Evolutionary conservation across 768 basidiomycete genomes (phyloP).

Genomic region (Gloeostereum incarnatum): DNA sequence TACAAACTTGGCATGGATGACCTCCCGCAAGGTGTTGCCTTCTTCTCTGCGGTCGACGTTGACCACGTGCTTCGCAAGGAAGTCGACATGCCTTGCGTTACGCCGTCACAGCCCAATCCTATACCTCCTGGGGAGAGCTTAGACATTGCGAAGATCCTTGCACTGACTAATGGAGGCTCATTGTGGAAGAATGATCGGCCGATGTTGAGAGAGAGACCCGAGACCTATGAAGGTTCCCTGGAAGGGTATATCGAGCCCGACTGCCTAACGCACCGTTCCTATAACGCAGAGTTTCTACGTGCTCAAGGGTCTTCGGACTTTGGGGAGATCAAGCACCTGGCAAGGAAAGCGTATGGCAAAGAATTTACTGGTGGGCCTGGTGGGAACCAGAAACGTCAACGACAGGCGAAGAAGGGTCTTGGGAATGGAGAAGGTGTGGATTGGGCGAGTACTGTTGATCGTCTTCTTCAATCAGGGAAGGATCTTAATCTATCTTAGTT

Average conservation of each 20-base stretch:
- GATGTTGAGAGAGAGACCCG: constrained; percentile 30
- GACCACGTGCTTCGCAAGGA: constrained; percentile 91
- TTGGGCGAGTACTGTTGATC: constrained; percentile 9
- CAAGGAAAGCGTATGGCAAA: constrained; percentile 40
- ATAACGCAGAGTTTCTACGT: constrained; percentile 54
- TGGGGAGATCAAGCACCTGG: constrained; percentile 61
- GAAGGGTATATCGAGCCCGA: constrained; percentile 48
- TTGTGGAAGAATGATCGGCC: constrained; percentile 48
- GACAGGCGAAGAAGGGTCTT: background rate
- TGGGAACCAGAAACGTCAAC: constrained; percentile 9
- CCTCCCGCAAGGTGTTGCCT: constrained; percentile 90
- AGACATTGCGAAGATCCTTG: constrained; percentile 56
- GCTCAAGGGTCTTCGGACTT: constrained; percentile 73
- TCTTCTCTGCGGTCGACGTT: constrained; percentile 95
- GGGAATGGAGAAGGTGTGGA: constrained; percentile 10
- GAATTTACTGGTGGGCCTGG: constrained; percentile 24
- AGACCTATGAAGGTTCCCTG: constrained; percentile 20
- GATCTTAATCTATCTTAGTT: constrained; percentile 6
- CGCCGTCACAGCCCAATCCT: constrained; percentile 78
- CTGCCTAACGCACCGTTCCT: constrained; percentile 58
- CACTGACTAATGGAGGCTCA: constrained; percentile 62
- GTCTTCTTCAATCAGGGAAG: constrained; percentile 5
- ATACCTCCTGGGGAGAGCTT: constrained; percentile 87
- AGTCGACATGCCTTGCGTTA: constrained; percentile 92
- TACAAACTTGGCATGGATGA: constrained; percentile 94